Base-by-base conservation (phyloP, 2,329 filamentous ascomycete species). In the Diaporthe nobilis region DNA sequence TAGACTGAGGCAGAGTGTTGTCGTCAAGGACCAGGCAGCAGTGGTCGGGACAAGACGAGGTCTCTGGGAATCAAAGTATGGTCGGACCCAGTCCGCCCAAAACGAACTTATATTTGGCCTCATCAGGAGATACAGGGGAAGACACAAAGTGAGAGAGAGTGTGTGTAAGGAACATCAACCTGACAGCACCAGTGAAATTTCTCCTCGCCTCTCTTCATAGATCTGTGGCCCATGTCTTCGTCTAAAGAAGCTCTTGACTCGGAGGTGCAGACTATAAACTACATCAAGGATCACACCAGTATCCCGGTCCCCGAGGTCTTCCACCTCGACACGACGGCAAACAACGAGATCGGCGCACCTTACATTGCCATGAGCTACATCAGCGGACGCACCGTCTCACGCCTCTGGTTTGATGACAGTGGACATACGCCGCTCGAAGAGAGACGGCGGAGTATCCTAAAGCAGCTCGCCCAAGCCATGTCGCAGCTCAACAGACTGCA, bases 261-360 rank as follows among this genome's bases (percentile, higher is more conserved):
- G 1, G 6, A 68, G 12, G 47, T 53, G 1, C 28, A 68, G 1
- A 39, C 47, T 8, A n/a, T 60, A 10, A 20, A 49, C 0, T 71
- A 25, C 4, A 60, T 47, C 39, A 49, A 3, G 10, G n/a, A 34
- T 1, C 20, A 71, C 28, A 47, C 53, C 1, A n/a, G 7, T 13
- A 25, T 37, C 12, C 68, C 31, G 6, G 28, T 71, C 4, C 68
- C 68, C 2, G 7, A 47, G 28, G 28, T 71, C 20, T 71, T 25
- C 20, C 9, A 49, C 20, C 37, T 47, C 13, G 42, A 71, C 2
- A 71, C 34, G 6, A 57, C 34, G 34, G 67, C 67, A 37, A 22
- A 71, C 2, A 47, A 71, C 15, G 39, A 60, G 51, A 71, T 71
- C 10, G 10, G 22, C 17, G 53, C 53, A 12, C 68, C 68, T 49